phyloP scores from a whole-genome alignment of 305 asterid genomes.

The Fraxinus baroniana region DNA sequence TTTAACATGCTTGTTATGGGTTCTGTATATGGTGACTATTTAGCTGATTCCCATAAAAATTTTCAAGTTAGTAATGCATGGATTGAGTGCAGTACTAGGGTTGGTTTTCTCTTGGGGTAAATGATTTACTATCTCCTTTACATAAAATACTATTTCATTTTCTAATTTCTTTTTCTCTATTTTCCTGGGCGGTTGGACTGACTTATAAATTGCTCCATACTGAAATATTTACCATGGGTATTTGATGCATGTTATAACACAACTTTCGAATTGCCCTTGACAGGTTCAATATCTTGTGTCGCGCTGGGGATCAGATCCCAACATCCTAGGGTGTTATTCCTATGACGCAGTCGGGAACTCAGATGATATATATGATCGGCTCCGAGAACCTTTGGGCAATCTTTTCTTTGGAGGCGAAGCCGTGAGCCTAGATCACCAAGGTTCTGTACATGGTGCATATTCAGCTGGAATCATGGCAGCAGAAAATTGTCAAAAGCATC shows the following conservation, averaged over 20 bases:
- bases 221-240: not conserved
- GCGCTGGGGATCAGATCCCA: conserved; percentile 85
- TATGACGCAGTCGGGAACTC: conserved; percentile 90
- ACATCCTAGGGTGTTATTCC: conserved; percentile 84
- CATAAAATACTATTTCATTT: not conserved
- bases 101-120: not conserved
- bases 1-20: not conserved
- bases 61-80: not conserved
- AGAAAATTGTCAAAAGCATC: conserved; percentile 64
- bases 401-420: conserved; percentile 98
- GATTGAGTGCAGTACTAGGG: not conserved
- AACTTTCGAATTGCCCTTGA: conserved; percentile 2
- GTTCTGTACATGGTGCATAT: conserved; percentile 96
- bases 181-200: not conserved
- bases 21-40: not conserved
- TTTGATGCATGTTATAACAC: conserved; percentile 4
- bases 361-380: conserved; percentile 75
- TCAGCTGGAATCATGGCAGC: conserved; percentile 91
- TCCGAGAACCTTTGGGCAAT: conserved; percentile 84
- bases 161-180: not conserved
- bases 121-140: not conserved
- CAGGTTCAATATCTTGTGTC: conserved; percentile 86
- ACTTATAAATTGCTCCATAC: not conserved
- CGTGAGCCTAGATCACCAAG: conserved; percentile 84
- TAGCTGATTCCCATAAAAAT: not conserved